phyloP scores from a whole-genome alignment of 2,329 filamentous ascomycete species.

The Ascochyta fabae region DNA sequence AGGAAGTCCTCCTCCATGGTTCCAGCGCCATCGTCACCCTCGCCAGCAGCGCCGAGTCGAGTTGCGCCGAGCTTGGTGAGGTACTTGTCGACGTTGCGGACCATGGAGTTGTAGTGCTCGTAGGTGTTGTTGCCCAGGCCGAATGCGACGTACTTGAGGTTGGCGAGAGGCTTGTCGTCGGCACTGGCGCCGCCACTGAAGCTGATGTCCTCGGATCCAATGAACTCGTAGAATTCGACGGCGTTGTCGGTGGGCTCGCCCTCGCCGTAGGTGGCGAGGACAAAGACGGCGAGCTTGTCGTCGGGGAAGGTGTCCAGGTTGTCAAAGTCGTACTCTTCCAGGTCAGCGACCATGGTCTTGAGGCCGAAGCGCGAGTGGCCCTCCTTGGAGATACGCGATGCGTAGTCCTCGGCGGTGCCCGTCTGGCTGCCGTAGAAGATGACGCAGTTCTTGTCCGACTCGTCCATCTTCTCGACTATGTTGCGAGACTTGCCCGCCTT shows the following conservation, averaged over 20 bases:
- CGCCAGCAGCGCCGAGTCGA: conserved; percentile 85
- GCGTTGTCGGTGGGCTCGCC: conserved; percentile 98
- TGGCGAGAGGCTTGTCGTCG: conserved; percentile 75
- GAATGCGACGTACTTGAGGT: conserved; percentile 92
- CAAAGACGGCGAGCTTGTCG: conserved; percentile 93
- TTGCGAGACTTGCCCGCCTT: conserved; percentile 88
- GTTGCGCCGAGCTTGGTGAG: conserved; percentile 82
- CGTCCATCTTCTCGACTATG: conserved; percentile 94
- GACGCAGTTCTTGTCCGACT: conserved; percentile 94
- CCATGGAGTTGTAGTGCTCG: conserved; percentile 99
- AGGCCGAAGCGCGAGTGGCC: conserved; percentile 94
- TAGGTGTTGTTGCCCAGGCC: conserved; percentile 99
- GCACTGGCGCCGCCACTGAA: conserved; percentile 73
- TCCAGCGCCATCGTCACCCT: conserved; percentile 96
- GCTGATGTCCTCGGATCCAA: conserved; percentile 78
- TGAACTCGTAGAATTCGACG: conserved; percentile 98
- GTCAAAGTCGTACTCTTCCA: conserved; percentile 97
- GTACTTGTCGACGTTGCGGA: conserved; percentile 84
- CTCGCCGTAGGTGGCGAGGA: conserved; percentile 96
- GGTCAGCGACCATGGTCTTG: conserved; percentile 96
- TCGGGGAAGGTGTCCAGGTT: conserved; percentile 87
- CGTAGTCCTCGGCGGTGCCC: conserved; percentile 97
- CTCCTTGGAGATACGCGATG: conserved; percentile 93
- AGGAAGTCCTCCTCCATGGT: conserved; percentile 99
- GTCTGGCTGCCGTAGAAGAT: conserved; percentile 99